Conservation (phyloP, 176 grass and related monocot species). For the Triticum timopheevii region DNA sequence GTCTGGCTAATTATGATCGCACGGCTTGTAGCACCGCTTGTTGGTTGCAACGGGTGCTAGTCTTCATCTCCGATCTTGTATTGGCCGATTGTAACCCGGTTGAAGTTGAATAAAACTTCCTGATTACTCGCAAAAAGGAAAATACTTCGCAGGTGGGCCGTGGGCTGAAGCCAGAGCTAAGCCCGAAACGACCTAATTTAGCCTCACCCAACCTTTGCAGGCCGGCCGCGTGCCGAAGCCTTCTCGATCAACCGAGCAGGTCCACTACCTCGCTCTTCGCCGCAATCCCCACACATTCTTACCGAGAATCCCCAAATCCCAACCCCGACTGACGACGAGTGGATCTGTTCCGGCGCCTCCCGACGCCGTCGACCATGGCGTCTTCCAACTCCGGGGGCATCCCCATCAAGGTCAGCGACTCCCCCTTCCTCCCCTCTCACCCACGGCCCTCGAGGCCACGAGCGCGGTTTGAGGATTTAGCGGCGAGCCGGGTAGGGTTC, state of each 20-base stretch:
- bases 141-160: too few species aligned
- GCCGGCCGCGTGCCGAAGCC: neutral
- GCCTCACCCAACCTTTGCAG: neutral
- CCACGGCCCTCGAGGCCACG: neutral
- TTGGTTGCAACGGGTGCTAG: too few species aligned
- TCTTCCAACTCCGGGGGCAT: slow-evolving; percentile 35
- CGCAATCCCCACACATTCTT: neutral
- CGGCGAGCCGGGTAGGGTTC: neutral
- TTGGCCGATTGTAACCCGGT: too few species aligned
- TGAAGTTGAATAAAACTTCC: too few species aligned
- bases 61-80: too few species aligned
- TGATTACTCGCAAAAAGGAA: too few species aligned
- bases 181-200: neutral
- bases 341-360: slow-evolving; percentile 32
- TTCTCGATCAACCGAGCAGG: neutral
- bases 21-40: too few species aligned
- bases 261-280: neutral
- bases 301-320: neutral
- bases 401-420: slow-evolving; percentile 32
- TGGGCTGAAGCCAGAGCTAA: neutral
- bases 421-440: neutral
- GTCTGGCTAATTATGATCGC: too few species aligned
- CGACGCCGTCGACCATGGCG: slow-evolving; percentile 32
- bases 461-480: neutral
- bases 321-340: neutral